Base-by-base conservation (phyloP, 371 early-diverging fungal genomes). In the Mucor lusitanicus region DNA sequence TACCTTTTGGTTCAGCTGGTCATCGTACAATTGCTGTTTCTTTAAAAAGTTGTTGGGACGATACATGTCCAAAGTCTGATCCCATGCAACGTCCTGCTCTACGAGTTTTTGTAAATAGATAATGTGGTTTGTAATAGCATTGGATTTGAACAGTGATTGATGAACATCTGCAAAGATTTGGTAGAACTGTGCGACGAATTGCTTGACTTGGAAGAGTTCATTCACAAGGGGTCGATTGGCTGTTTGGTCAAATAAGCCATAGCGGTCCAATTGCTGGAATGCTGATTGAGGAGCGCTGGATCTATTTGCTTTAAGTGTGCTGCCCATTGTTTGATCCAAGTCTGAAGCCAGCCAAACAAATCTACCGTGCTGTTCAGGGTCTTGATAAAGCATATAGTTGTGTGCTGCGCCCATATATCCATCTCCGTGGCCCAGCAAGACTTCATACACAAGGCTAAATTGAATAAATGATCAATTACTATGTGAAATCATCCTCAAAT, bases 321-420 rank as follows among this genome's bases (percentile, higher is more conserved):
- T 80, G 15, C 80, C 80, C 68, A 75, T 63, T 2, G 80, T 75
- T 57, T 75, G 75, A 40, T 80, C 80, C 7, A 80, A 55, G 21
- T 80, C 80, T 11, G 77, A 71, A 5, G 80, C 50, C 15, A 77
- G 17, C 80, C 80, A 80, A 11, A 72, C 13, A 37, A 73, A 70
- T 48, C 58, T 54, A 3, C 68, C 66, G 2, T 64, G 46, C 33
- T 72, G 68, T 28, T 11, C 48, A 6, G 68, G 69, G 9, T 77
- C 69, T 33, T 76, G 67, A 27, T 80, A 80, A n/a, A 80, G 33
- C 55, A 80, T 71, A 28, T 73, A 77, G 33, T 80, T 80, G 44
- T 80, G 77, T 1, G 80, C 77, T 4, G 74, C 70, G 9, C 77
- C 73, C 44, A 80, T 55, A 46, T 80, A 80, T 3, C 80, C 80